Evolutionary conservation across 2,329 filamentous ascomycete genomes (phyloP).

Genomic region (Sporothrix dimorphospora): DNA sequence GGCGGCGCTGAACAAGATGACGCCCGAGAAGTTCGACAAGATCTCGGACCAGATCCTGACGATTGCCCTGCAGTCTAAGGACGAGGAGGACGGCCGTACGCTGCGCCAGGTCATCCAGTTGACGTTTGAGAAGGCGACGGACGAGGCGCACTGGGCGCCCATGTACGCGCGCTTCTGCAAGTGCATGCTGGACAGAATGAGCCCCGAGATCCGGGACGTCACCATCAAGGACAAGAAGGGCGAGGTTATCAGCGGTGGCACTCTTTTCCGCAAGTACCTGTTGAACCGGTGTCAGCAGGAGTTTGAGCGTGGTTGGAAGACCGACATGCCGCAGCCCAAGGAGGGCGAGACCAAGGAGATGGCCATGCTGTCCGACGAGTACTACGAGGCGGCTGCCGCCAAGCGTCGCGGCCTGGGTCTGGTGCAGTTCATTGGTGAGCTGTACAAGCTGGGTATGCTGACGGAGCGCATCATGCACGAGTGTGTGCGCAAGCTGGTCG

Average conservation of each 20-base stretch:
- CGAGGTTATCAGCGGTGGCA: slow-evolving; percentile 86
- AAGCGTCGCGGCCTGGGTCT: slow-evolving; percentile 97
- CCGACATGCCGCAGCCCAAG: slow-evolving; percentile 75
- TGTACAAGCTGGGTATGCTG: slow-evolving; percentile 98
- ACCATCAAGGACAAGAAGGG: slow-evolving; percentile 89
- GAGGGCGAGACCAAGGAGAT: slow-evolving; percentile 81
- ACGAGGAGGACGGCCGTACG: slow-evolving; percentile 90
- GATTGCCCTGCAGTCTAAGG: slow-evolving; percentile 92
- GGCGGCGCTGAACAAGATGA: slow-evolving; percentile 99
- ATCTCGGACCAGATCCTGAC: slow-evolving; percentile 90
- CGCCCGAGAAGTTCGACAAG: slow-evolving; percentile 96
- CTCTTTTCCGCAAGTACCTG: slow-evolving; percentile 96
- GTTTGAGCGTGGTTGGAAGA: slow-evolving; percentile 96
- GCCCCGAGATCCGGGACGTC: slow-evolving; percentile 90
- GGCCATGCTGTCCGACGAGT: slow-evolving; percentile 89
- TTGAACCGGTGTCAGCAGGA: slow-evolving; percentile 98
- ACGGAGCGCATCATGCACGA: slow-evolving; percentile 99
- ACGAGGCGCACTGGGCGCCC: slow-evolving; percentile 96
- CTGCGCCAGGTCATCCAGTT: slow-evolving; percentile 97
- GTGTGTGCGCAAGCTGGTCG: slow-evolving; percentile 94
- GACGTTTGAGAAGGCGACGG: slow-evolving; percentile 98
- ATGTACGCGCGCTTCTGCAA: slow-evolving; percentile 99
- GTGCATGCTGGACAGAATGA: slow-evolving; percentile 95
- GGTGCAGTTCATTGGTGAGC: slow-evolving; percentile 98
- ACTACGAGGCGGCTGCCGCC: slow-evolving; percentile 89